Conservation (phyloP, 257 asterid species). For the Nicotiana paniculata region DNA sequence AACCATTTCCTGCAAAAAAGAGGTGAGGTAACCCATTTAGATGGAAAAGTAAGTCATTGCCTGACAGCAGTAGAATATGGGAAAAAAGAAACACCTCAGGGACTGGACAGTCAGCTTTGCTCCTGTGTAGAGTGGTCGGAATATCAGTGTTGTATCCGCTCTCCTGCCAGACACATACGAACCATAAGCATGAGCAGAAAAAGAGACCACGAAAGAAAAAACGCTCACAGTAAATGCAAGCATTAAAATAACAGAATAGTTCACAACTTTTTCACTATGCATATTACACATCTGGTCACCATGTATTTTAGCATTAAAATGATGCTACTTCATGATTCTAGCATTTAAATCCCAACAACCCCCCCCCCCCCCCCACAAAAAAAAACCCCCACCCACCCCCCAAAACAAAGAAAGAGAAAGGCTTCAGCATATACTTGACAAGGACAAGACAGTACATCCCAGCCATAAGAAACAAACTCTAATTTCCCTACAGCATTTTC, state of each 20-base stretch:
- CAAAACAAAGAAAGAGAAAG: not conserved
- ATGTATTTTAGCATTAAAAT: not conserved
- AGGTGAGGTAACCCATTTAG: constrained; percentile 5
- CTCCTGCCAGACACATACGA: constrained; percentile 47
- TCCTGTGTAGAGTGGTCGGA: constrained; percentile 94
- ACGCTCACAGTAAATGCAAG: not conserved
- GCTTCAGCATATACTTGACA: not conserved
- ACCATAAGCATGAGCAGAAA: not conserved
- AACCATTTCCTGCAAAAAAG: constrained; percentile 77
- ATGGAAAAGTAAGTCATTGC: not conserved
- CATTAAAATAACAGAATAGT: not conserved
- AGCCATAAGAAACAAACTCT: not conserved
- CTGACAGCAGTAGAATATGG: not conserved
- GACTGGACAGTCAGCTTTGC: constrained; percentile 98
- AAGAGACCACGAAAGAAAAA: not conserved
- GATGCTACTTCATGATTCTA: not conserved
- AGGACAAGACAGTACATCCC: not conserved
- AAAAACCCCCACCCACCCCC: not conserved
- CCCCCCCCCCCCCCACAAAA: not conserved
- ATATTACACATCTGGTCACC: not conserved
- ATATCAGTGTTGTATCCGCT: constrained; percentile 80
- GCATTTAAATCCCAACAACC: not conserved
- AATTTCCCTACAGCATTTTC: not conserved
- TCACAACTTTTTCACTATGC: not conserved
- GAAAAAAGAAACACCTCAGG: constrained; percentile 59